phyloP scores from a whole-genome alignment of 2,329 filamentous ascomycete species.

The Colletotrichum karsti region DNA sequence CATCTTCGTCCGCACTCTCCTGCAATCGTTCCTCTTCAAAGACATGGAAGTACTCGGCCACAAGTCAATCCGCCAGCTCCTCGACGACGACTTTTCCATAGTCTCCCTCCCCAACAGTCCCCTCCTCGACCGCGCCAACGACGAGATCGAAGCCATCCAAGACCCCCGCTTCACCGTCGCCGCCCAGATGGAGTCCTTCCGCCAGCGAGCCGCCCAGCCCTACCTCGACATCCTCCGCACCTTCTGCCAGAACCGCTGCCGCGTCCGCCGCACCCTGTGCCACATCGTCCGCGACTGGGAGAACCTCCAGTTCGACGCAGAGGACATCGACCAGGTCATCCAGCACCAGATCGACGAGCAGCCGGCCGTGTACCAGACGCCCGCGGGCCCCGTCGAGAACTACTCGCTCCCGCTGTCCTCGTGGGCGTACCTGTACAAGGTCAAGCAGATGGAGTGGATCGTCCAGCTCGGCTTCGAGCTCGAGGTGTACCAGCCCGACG shows the following conservation, averaged over 20 bases:
- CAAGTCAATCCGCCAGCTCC: slow-evolving; percentile 75
- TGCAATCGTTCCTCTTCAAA: slow-evolving; percentile 80
- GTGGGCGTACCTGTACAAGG: slow-evolving; percentile 91
- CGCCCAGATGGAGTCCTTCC: slow-evolving; percentile 75
- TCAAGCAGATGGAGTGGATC: slow-evolving; percentile 87
- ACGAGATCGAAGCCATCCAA: slow-evolving; percentile 77
- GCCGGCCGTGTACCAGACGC: slow-evolving; percentile 58
- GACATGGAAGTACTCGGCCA: slow-evolving; percentile 74
- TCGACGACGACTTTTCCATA: slow-evolving; percentile 84
- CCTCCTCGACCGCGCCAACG: slow-evolving; percentile 78
- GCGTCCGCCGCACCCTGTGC: slow-evolving; percentile 87
- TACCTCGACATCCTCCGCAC: slow-evolving; percentile 87
- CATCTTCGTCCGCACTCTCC: slow-evolving; percentile 82
- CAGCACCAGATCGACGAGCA: slow-evolving; percentile 69
- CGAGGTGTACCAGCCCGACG: slow-evolving; percentile 86
- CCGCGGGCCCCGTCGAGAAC: slow-evolving; percentile 55
- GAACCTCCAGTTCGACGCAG: slow-evolving; percentile 80
- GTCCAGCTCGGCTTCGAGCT: slow-evolving; percentile 95
- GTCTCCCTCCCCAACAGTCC: slow-evolving; percentile 76
- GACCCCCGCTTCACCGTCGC: slow-evolving; percentile 80
- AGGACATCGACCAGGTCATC: slow-evolving; percentile 77
- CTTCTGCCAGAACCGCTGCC: slow-evolving; percentile 89
- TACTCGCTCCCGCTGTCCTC: slow-evolving; percentile 81
- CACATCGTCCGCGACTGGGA: slow-evolving; percentile 89
- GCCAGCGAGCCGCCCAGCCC: slow-evolving; percentile 68